Evolutionary conservation across 768 basidiomycete genomes (phyloP).

Genomic region (Harrya chromipes): DNA sequence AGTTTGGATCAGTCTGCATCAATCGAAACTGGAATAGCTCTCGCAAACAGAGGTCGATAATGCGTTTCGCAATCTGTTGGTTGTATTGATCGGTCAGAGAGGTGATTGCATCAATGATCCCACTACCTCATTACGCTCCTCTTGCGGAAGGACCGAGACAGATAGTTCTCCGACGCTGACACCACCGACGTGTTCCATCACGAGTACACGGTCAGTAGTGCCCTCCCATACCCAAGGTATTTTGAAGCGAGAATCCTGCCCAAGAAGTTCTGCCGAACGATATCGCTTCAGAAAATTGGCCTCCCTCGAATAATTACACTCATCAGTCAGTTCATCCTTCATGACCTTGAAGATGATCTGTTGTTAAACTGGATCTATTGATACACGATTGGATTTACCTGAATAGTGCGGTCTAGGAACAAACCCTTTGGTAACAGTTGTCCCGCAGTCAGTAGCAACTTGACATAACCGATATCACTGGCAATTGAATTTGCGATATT

Average conservation of each 20-base stretch:
- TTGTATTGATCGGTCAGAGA: background rate
- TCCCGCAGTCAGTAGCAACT: conserved; percentile 76
- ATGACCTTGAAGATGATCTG: conserved; percentile 55
- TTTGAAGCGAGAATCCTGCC: conserved; percentile 64
- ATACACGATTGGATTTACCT: conserved; percentile 38
- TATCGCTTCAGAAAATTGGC: conserved; percentile 69
- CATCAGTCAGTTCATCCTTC: conserved; percentile 85
- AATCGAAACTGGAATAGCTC: conserved; percentile 88
- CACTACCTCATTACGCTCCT: conserved; percentile 69
- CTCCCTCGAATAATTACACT: conserved; percentile 88
- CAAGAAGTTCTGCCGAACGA: conserved; percentile 45
- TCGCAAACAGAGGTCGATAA: conserved; percentile 82
- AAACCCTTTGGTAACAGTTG: conserved; percentile 82
- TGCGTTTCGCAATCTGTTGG: conserved; percentile 72
- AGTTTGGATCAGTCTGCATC: conserved; percentile 99
- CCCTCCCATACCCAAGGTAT: conserved; percentile 86
- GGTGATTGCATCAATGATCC: background rate
- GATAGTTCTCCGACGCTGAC: conserved; percentile 70
- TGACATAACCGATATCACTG: conserved; percentile 85
- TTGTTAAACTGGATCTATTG: background rate
- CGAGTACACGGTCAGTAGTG: conserved; percentile 78
- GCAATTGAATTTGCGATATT: conserved; percentile 83
- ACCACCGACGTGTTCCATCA: conserved; percentile 85
- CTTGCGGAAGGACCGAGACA: conserved; percentile 53
- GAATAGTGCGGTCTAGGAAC: conserved; percentile 85